Base-by-base conservation (phyloP, 495 filamentous ascomycete genomes). In the Xylaria castorea region DNA sequence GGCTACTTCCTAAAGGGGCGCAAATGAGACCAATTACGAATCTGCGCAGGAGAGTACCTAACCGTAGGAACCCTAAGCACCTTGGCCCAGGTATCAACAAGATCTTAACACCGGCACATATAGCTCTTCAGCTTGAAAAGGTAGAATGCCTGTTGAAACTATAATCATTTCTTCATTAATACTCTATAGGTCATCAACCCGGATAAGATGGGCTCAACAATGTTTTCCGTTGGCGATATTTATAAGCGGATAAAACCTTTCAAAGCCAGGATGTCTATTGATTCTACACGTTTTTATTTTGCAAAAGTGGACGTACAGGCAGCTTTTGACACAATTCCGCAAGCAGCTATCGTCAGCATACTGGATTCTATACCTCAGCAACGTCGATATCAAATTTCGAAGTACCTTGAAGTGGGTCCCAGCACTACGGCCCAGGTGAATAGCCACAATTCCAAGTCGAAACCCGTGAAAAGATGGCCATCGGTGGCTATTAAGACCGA, bases 261-360 rank as follows among this genome's bases (percentile, higher is more conserved):
- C 81, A 90, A 91, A 74, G 62, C 78, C 6, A 80, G 38, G n/a
- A 74, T 90, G 75, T 38, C 50, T 68, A 63, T n/a, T n/a, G n/a
- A 72, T 65, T 57, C 78, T 58, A 58, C 71, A 65, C 67, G 66
- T 12, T 65, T 85, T 50, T 97, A 92, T 78, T 97, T 98, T 75
- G 94, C 91, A 51, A 99, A 98, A 80, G 83, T 97, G 18, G 96
- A 99, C 79, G 94, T 98, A 36, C 86, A 94, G 79, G 89, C 94
- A 11, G 97, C 96, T 67, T 99, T 97, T 79, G 96, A 99, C 78
- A 97, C 93, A 0, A 97, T 99, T 60, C 96, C 96, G 0, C 97
- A 98, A 75, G 76, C 85, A 48, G 86, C 86, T 5, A 82, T 98
- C n/a, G 75, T 98, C 64, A 73, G 79, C 30, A 79, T 98, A 20